Percentiles rank a stretch among this genome's conserved stretches.
Evolutionary conservation across 768 basidiomycete genomes (phyloP).

Genomic region (Pleurotus eryngii): DNA sequence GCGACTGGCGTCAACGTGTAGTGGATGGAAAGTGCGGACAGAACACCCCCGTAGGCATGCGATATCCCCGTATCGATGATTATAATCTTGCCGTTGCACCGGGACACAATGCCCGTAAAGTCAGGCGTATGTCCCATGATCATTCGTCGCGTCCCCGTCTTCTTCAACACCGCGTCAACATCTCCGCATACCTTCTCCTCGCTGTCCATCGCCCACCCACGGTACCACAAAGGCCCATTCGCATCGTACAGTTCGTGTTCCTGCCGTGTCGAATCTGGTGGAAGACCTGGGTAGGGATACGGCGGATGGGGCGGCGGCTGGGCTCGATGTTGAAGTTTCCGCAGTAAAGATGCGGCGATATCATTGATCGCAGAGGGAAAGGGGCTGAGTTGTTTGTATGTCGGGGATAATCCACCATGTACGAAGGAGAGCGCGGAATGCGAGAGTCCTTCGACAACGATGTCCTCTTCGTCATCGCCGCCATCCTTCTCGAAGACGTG

Average conservation of each 20-base stretch:
- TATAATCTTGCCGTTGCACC: constrained; percentile 90
- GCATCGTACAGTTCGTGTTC: constrained; percentile 71
- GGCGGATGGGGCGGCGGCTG: constrained; percentile 84
- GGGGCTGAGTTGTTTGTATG: constrained; percentile 70
- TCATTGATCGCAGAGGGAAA: constrained; percentile 84
- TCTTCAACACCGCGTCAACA: constrained; percentile 67
- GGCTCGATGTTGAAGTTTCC: constrained; percentile 59
- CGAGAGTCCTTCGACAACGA: constrained; percentile 37
- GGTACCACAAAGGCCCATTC: constrained; percentile 91
- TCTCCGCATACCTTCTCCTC: constrained; percentile 68
- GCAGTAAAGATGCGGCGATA: constrained; percentile 65
- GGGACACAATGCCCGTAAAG: constrained; percentile 77
- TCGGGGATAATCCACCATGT: constrained; percentile 85
- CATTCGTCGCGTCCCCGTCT: constrained; percentile 82
- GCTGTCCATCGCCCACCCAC: constrained; percentile 81
- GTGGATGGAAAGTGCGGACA: constrained; percentile 84
- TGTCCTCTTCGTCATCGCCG: constrained; percentile 26
- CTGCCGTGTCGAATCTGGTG: constrained; percentile 56
- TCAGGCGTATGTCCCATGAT: constrained; percentile 98
- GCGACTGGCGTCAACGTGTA: constrained; percentile 72
- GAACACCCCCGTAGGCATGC: constrained; percentile 89
- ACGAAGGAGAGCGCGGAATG: constrained; percentile 88
- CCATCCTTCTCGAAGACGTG: constrained; percentile 21
- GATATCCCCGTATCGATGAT: constrained; percentile 99
- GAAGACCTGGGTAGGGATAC: constrained; percentile 68